Percentiles rank a stretch among this genome's conserved stretches.
phyloP scores from a whole-genome alignment of 345 rosid species.

The Eucalyptus grandis region DNA sequence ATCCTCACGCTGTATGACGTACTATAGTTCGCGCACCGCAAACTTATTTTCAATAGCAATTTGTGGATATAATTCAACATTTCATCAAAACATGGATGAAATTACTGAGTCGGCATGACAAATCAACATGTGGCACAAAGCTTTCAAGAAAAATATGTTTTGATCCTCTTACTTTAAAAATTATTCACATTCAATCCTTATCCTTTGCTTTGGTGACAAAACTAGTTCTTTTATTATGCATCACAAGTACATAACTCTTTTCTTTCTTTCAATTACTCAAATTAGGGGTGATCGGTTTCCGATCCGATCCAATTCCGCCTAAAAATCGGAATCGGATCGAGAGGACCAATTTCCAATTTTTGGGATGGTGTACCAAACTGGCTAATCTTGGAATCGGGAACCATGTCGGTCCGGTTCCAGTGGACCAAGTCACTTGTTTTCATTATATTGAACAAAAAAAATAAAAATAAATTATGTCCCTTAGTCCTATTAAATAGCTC shows the following conservation, averaged over 20 bases:
- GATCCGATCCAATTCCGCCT: fast-evolving
- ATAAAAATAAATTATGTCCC: too few relatives aligned
- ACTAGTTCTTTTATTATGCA: not conserved
- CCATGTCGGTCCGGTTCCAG: too few relatives aligned
- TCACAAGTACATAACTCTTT: not conserved
- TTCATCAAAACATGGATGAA: not conserved
- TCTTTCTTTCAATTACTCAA: too few relatives aligned
- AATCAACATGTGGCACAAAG: not conserved
- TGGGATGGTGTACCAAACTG: too few relatives aligned
- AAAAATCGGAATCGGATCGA: fast-evolving
- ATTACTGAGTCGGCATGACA: not conserved
- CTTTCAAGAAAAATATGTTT: not conserved
- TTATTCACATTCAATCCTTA: not conserved
- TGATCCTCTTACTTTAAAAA: not conserved
- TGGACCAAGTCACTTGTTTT: too few relatives aligned
- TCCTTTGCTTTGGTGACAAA: not conserved
- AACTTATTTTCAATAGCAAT: not conserved
- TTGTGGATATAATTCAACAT: not conserved
- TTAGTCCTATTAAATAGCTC: too few relatives aligned
- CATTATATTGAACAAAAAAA: too few relatives aligned
- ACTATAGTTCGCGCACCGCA: not conserved
- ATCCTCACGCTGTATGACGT: not conserved
- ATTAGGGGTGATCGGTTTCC: too few relatives aligned
- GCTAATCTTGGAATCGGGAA: too few relatives aligned
- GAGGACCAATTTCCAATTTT: too few relatives aligned